phyloP scores from a whole-genome alignment of 768 basidiomycete species.

The Hygrophorus pudorinus region DNA sequence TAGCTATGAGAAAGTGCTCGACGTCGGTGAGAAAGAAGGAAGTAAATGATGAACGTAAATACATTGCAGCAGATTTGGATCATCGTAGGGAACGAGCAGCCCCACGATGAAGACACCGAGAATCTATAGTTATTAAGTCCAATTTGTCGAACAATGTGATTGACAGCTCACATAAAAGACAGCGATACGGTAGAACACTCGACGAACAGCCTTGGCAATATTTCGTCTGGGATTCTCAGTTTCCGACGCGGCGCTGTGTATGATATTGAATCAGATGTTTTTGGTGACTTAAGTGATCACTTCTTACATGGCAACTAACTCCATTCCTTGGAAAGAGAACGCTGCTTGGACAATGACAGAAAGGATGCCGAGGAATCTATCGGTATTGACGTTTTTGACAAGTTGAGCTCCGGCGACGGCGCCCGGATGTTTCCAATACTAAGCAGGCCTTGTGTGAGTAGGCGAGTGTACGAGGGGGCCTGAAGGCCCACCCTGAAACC shows the following conservation, averaged over 20 bases:
- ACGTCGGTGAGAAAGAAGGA: not conserved
- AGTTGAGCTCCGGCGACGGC: conserved; percentile 35
- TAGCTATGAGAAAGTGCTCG: conserved; percentile 13
- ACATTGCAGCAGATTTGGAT: conserved; percentile 38
- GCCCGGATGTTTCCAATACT: conserved; percentile 73
- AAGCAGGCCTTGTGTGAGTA: not conserved
- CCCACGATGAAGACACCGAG: conserved; percentile 66
- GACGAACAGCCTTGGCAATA: conserved; percentile 63
- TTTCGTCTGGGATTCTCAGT: conserved; percentile 70
- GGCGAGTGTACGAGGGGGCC: not conserved
- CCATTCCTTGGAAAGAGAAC: conserved; percentile 75
- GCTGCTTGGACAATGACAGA: conserved; percentile 42
- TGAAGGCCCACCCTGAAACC: conserved; percentile 49
- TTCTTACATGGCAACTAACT: conserved; percentile 57
- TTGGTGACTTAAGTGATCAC: not conserved
- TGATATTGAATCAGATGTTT: not conserved
- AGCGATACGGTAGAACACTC: conserved; percentile 74
- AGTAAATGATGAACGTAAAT: not conserved
- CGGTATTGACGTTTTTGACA: conserved; percentile 31
- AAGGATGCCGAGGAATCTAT: conserved; percentile 36
- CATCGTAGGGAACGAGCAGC: conserved; percentile 68
- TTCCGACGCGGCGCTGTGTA: conserved; percentile 59
- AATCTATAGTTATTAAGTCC: conserved; percentile 28
- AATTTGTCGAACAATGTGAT: not conserved
- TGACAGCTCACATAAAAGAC: conserved; percentile 53